Evolutionary conservation across 2,329 filamentous ascomycete genomes (phyloP).

Genomic region (Cercospora brassicicola): DNA sequence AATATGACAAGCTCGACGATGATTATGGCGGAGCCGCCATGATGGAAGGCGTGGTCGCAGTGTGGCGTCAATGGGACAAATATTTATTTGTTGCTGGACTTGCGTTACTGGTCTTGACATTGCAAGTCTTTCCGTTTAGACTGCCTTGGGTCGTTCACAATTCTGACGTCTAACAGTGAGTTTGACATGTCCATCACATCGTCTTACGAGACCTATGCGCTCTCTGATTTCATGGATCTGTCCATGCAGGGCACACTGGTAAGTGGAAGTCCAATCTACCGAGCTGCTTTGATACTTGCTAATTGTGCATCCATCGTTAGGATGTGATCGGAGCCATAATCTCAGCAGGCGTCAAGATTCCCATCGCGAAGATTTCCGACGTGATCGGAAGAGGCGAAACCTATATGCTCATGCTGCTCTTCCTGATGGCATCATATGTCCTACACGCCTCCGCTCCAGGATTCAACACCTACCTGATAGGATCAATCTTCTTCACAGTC

Average conservation of each 20-base stretch:
- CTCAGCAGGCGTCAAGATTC: constrained; percentile 44
- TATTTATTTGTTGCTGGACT: constrained; percentile 8
- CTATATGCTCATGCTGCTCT: constrained; percentile 39
- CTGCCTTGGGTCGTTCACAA: neutral
- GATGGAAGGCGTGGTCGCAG: constrained; percentile 16
- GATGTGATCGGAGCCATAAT: constrained; percentile 44
- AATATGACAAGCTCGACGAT: constrained; percentile 2
- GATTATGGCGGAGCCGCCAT: constrained; percentile 13
- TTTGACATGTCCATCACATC: constrained; percentile 43
- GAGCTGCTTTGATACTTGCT: neutral
- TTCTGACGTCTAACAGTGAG: constrained; percentile 31
- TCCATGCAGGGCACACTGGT: constrained; percentile 40
- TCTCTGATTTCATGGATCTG: constrained; percentile 43
- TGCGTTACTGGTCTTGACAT: constrained; percentile 8
- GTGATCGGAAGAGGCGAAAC: constrained; percentile 45
- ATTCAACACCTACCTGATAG: constrained; percentile 43
- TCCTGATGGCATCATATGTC: constrained; percentile 44
- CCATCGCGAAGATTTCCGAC: constrained; percentile 47
- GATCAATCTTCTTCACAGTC: constrained; percentile 41
- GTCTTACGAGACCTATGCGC: constrained; percentile 46
- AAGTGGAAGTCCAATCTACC: neutral
- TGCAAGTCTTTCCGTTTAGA: neutral
- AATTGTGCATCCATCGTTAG: neutral
- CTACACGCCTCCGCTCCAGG: constrained; percentile 41
- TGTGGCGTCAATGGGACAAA: constrained; percentile 8